These are phyloP conservation scores for Geotrichum restrictum DNA, from an alignment of 1,139 yeast genomes.

Conservation along the genomic window DNA sequence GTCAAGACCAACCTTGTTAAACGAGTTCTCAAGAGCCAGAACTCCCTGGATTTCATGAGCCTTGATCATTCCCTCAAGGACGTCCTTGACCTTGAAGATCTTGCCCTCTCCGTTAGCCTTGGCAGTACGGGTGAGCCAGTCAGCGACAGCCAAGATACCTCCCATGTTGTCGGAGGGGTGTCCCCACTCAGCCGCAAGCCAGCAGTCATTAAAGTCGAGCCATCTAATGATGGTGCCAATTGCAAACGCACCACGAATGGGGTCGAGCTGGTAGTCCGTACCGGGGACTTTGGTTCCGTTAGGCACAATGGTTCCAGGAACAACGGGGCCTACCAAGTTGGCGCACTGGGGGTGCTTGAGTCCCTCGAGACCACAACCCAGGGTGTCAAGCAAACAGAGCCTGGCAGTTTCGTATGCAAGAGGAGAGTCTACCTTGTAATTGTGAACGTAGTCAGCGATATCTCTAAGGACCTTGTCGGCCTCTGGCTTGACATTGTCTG, in stretches of 20 bases:
- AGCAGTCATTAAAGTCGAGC: constrained; percentile 59
- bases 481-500: constrained; percentile 47
- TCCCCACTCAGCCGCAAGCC: constrained; percentile 67
- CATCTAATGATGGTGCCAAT: constrained; percentile 56
- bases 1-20: constrained; percentile 57
- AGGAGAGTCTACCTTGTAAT: constrained; percentile 45
- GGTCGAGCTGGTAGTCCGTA: constrained; percentile 49
- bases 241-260: constrained; percentile 55
- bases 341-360: constrained; percentile 51
- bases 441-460: constrained; percentile 51
- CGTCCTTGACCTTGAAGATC: constrained; percentile 47
- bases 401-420: constrained; percentile 53
- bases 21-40: constrained; percentile 55
- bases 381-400: constrained; percentile 51
- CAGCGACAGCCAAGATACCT: constrained; percentile 56
- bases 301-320: constrained; percentile 53
- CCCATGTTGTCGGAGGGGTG: constrained; percentile 61
- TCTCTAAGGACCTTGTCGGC: constrained; percentile 49
- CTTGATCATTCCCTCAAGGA: constrained; percentile 55
- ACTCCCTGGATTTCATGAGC: constrained; percentile 62
- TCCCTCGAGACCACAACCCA: constrained; percentile 62
- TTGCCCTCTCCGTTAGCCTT: constrained; percentile 44
- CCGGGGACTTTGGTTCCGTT: constrained; percentile 54
- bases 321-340: constrained; percentile 50
- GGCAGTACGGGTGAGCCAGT: constrained; percentile 49